Percentiles rank a stretch among this genome's conserved stretches.
phyloP scores from a whole-genome alignment of 169 alveolate genomes.

The Plasmodium gaboni region DNA sequence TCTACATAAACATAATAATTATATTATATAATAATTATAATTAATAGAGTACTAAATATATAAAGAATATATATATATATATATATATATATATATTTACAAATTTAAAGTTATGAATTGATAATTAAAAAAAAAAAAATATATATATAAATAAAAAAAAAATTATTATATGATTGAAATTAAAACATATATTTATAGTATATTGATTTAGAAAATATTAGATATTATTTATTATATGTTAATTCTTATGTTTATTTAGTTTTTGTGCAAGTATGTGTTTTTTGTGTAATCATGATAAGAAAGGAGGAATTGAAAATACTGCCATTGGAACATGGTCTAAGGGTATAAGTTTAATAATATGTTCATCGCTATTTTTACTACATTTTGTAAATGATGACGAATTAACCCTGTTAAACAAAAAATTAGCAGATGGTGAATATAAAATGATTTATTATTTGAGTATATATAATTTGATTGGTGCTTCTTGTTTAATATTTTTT shows the following conservation, averaged over 20 bases:
- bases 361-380: slow-evolving; percentile 70
- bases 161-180: neutral
- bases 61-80: neutral
- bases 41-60: no score
- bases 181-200: neutral
- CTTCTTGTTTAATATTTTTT: slow-evolving; percentile 27
- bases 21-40: no score
- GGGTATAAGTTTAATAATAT: slow-evolving; percentile 63
- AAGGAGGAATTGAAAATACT: slow-evolving; percentile 77
- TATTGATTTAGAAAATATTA: neutral
- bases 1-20: no score
- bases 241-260: neutral
- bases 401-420: slow-evolving; percentile 22
- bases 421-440: slow-evolving; percentile 16
- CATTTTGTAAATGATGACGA: slow-evolving; percentile 63
- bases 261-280: slow-evolving; percentile 39
- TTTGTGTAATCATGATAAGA: slow-evolving; percentile 54
- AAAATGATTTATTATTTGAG: slow-evolving; percentile 73
- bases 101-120: neutral
- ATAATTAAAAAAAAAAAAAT: neutral
- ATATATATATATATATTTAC: neutral
- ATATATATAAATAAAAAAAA: neutral
- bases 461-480: slow-evolving; percentile 66
- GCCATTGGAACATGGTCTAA: slow-evolving; percentile 77
- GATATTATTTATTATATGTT: no score